Base-by-base conservation (phyloP, 139 green algal genomes). In the Chlamydomonas eustigma region DNA sequence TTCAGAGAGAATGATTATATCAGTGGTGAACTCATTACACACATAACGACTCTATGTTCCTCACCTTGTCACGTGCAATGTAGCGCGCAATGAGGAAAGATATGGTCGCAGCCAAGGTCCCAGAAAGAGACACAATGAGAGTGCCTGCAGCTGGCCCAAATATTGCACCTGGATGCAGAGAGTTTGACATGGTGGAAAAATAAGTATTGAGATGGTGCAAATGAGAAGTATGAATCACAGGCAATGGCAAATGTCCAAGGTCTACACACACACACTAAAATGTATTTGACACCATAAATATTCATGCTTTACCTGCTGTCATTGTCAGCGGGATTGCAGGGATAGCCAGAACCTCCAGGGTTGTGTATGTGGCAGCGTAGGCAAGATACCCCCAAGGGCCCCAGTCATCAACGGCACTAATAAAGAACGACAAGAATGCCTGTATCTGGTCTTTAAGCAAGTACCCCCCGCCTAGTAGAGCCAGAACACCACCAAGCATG, bases 71-170 rank as follows among this genome's bases (percentile, higher is more conserved):
- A 0, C 95, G 76, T 2, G 90, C 89, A 22, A 91, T 76, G 75
- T 98, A 98, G 12, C 95, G 85, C 4, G 95, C 88, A 18, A 99
- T 97, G 30, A 98, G 84, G 79, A 98, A 99, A 0, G 94, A 81
- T 3, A 90, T 87, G 2, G 90, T 91, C 3, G 91, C 91, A 2
- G 94, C 94, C 0, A 88, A 25, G 0, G 93, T 97, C 0, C 86
- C 81, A 3, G 88, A 83, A 2, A 91, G n/a, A 1, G 89, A 94
- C 0, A 95, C 89, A 3, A 98, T 80, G 36, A 84, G 65, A 4
- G 87, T 93, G 6, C 93, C 95, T 0, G 85, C 76, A 1, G 86
- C 44, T 18, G 91, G 64, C 18, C 94, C 94, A 64, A 98, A 98
- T 63, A 97, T 89, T 28, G 83, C 85, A 12, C 93, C 93, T 75